Conservation (phyloP, 345 rosid genomes). For the Sisymbrium irio region DNA sequence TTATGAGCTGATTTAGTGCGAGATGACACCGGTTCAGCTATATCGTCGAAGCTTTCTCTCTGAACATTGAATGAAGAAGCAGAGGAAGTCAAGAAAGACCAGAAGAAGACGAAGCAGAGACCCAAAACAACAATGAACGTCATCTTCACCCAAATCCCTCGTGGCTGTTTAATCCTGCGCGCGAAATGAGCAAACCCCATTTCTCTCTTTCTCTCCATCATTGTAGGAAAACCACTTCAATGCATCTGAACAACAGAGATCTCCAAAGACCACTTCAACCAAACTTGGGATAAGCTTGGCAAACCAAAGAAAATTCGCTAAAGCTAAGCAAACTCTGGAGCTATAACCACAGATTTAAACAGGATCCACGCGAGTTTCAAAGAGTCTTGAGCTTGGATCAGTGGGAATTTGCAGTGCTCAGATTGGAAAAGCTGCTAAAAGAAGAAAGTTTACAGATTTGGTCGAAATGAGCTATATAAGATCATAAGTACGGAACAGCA, state of each 20-base stretch:
- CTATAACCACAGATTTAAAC: background rate
- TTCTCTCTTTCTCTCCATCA: constrained; percentile 34
- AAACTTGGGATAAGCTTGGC: background rate
- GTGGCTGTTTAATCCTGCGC: constrained; percentile 74
- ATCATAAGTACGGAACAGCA: background rate
- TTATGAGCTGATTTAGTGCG: constrained; percentile 33
- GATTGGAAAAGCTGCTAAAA: constrained; percentile 14
- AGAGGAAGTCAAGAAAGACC: constrained; percentile 73
- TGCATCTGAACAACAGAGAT: constrained; percentile 26
- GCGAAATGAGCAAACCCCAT: constrained; percentile 66
- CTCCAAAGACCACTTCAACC: constrained; percentile 12
- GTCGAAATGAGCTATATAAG: background rate
- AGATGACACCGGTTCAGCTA: constrained; percentile 70
- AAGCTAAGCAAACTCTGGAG: constrained; percentile 10
- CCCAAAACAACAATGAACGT: constrained; percentile 68
- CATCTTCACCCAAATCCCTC: constrained; percentile 71
- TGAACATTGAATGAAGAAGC: constrained; percentile 54
- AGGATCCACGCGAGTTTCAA: constrained; percentile 22
- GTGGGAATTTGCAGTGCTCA: constrained; percentile 30
- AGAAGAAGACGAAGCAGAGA: constrained; percentile 75
- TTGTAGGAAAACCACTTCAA: background rate
- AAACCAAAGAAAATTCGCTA: background rate
- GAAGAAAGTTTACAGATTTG: background rate
- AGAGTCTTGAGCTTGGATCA: constrained; percentile 11
- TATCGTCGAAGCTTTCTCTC: constrained; percentile 85